A percentile compares a stretch with the other conserved stretches of the same genome.
These are phyloP conservation scores for Bertia moriformis DNA, from an alignment of 2,329 filamentous ascomycete genomes.

Conservation along the genomic window DNA sequence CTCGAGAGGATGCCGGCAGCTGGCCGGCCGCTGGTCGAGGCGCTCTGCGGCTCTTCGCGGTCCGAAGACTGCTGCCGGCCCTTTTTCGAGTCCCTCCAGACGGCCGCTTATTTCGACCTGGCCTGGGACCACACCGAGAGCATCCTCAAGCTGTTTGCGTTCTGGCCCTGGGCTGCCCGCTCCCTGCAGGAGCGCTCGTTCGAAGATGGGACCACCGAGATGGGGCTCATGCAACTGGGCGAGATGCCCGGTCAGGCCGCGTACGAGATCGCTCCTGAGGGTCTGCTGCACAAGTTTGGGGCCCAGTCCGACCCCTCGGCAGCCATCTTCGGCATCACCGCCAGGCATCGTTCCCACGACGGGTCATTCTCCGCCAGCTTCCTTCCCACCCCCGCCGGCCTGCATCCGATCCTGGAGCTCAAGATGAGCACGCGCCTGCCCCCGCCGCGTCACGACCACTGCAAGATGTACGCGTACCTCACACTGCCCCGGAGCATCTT, in stretches of 20 bases:
- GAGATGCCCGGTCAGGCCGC: neutral
- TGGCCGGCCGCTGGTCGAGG: neutral
- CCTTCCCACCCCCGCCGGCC: conserved; percentile 56
- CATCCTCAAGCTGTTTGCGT: neutral
- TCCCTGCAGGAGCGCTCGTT: neutral
- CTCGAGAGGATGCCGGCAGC: neutral
- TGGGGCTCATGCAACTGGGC: neutral
- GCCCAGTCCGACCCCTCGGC: conserved; percentile 58
- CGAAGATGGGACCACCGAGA: neutral
- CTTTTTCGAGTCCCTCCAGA: neutral
- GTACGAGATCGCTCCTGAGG: neutral
- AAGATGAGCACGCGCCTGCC: conserved; percentile 37
- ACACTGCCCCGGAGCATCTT: conserved; percentile 73
- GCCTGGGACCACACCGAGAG: neutral
- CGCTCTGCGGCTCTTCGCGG: neutral
- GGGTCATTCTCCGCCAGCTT: conserved; percentile 47
- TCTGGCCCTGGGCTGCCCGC: neutral
- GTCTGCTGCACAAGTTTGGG: conserved; percentile 65
- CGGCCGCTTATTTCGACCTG: neutral
- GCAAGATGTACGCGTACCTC: conserved; percentile 64
- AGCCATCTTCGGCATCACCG: conserved; percentile 70
- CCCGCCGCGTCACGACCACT: conserved; percentile 27
- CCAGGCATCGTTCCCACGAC: conserved; percentile 53
- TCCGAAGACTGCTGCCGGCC: neutral
- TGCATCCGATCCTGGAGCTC: conserved; percentile 70